Conservation (phyloP, 225 moss, liverwort and hornwort genomes). For the Sphagnum tenellum region DNA sequence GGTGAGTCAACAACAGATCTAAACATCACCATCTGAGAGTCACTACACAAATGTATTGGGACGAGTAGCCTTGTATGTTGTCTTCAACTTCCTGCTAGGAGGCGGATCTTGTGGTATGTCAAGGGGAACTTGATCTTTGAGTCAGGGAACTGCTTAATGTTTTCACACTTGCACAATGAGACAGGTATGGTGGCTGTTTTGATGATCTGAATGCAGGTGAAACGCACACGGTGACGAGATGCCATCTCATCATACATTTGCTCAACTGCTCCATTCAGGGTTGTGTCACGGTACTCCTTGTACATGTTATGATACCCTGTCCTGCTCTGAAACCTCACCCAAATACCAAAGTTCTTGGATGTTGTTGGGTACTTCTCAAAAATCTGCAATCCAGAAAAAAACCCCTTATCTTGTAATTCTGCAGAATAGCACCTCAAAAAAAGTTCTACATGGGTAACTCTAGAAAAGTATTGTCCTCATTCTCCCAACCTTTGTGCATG, state of each 20-base stretch:
- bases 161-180: conserved; percentile 79
- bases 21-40: no score
- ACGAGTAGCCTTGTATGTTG: conserved; percentile 77
- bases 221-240: conserved; percentile 66
- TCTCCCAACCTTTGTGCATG: no score
- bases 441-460: no score
- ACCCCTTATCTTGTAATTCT: no score
- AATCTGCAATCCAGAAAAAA: conserved; percentile 29
- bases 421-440: background rate
- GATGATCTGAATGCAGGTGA: conserved; percentile 82
- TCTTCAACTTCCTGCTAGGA: conserved; percentile 75
- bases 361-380: conserved; percentile 91
- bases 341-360: conserved; percentile 73
- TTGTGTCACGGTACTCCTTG: conserved; percentile 84
- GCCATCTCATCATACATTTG: conserved; percentile 92
- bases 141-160: conserved; percentile 83
- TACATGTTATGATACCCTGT: conserved; percentile 98
- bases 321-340: conserved; percentile 94
- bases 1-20: no score
- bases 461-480: no score
- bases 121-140: conserved; percentile 78
- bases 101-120: conserved; percentile 83
- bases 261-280: conserved; percentile 79
- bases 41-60: conserved; percentile 81
- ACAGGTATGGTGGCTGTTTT: conserved; percentile 89